Base-by-base conservation (phyloP, 2,329 filamentous ascomycete genomes). In the Thyridium curvatum region DNA sequence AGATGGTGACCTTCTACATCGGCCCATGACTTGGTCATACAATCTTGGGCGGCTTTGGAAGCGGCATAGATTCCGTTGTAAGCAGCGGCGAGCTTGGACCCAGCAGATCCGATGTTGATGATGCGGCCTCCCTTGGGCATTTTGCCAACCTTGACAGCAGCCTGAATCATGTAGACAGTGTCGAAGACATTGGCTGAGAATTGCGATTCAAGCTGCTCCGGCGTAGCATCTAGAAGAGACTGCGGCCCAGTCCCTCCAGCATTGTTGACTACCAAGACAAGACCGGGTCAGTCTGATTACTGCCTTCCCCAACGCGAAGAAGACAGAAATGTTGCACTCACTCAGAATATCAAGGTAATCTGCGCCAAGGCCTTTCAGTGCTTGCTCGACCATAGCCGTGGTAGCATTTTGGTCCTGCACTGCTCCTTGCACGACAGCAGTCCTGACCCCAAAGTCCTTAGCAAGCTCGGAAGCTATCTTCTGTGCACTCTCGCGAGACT, bases 41-140 rank as follows among this genome's bases (percentile, higher is more conserved):
- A 31, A 32, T 44, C 41, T 31, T 44, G 38, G 28, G 38, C 38
- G 26, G 41, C 38, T 32, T 44, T 44, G 16, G 38, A 34, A 12
- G 41, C 38, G 7, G 33, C 34, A 35, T 44, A 44, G 32, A 44
- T 37, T n/a, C 28, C 30, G 35, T 18, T 16, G 8, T n/a, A 16
- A 16, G 4, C n/a, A n/a, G 30, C 21, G 16, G 21, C 35, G 3
- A 37, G 18, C 34, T 56, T 60, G 10, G 58, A 55, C 10, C 49
- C 45, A 34, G 56, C 50, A 10, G 49, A 51, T 30, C 55, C 52
- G 18, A 59, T 49, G 40, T 62, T 63, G 43, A 62, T 51, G 37
- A 63, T 57, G 6, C 60, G 56, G 18, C 60, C 53, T 14, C 58
- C 59, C 10, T 37, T 43, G 3, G 57, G 55, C 55, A 61, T 61